Evolutionary conservation across 768 basidiomycete species (phyloP).

Genomic region (Lactarius hengduanensis): DNA sequence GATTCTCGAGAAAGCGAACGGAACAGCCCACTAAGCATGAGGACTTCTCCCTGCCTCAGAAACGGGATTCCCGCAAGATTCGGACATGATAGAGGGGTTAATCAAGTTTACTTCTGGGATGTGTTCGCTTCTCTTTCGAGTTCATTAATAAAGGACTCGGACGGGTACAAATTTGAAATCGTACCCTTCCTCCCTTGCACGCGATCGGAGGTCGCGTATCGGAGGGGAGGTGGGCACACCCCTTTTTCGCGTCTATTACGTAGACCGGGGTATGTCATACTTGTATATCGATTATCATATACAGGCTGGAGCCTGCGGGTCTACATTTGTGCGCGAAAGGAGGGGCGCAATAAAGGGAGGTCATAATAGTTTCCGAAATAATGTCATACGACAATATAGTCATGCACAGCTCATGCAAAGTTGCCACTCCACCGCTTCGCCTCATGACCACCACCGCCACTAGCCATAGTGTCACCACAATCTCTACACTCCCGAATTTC

Average conservation of each 20-base stretch:
- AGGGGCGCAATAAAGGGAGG: no score
- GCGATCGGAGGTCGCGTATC: no score
- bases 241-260: no score
- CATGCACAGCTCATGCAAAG: not conserved
- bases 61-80: constrained; percentile 60
- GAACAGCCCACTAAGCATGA: constrained; percentile 61
- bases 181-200: no score
- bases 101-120: not conserved
- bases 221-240: no score
- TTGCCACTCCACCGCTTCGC: not conserved
- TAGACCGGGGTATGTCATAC: no score
- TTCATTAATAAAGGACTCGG: not conserved
- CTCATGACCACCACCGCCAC: not conserved
- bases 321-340: no score
- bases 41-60: constrained; percentile 52
- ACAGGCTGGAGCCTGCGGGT: no score
- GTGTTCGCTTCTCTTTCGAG: not conserved
- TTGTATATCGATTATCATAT: no score
- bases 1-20: not conserved
- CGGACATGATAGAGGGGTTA: constrained; percentile 14
- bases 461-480: not conserved
- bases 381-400: no score
- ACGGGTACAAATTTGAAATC: no score
- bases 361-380: no score
- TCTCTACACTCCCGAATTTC: not conserved